A percentile compares a stretch with the other conserved stretches of the same genome.
phyloP scores from a whole-genome alignment of 768 basidiomycete species.

The Pisolithus orientalis region DNA sequence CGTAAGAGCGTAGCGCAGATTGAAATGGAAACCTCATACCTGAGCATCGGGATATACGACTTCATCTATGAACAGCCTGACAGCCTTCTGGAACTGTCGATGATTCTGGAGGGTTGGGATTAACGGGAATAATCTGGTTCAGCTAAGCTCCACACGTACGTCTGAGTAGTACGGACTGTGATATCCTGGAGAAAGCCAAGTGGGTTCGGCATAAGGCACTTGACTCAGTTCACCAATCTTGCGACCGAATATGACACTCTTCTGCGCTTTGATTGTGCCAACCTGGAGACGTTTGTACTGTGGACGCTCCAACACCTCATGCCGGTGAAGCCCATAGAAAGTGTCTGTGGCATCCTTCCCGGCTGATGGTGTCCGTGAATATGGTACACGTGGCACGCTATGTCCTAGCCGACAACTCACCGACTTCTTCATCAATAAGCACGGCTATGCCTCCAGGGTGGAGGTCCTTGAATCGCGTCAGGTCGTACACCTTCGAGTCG shows the following conservation, averaged over 20 bases:
- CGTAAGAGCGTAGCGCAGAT: slow-evolving; percentile 16
- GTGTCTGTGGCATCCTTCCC: slow-evolving; percentile 84
- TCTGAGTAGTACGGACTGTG: slow-evolving; percentile 68
- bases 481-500: slow-evolving; percentile 78
- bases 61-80: slow-evolving; percentile 62
- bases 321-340: slow-evolving; percentile 85
- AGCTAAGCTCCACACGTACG: slow-evolving; percentile 25
- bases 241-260: slow-evolving; percentile 44
- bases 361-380: slow-evolving; percentile 34
- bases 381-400: not conserved
- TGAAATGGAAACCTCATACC: slow-evolving; percentile 10
- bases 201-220: slow-evolving; percentile 87
- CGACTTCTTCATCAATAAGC: slow-evolving; percentile 71
- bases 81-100: slow-evolving; percentile 37
- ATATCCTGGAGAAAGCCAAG: slow-evolving; percentile 69
- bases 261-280: slow-evolving; percentile 63
- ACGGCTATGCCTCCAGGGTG: slow-evolving; percentile 83
- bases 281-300: slow-evolving; percentile 71
- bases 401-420: slow-evolving; percentile 32
- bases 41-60: slow-evolving; percentile 45
- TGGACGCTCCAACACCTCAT: slow-evolving; percentile 72
- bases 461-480: slow-evolving; percentile 71
- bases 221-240: slow-evolving; percentile 54
- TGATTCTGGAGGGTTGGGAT: slow-evolving; percentile 35
- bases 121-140: not conserved